Conservation (phyloP, 1,284 basidiomycete species). For the Sphaerobolus stellatus region DNA sequence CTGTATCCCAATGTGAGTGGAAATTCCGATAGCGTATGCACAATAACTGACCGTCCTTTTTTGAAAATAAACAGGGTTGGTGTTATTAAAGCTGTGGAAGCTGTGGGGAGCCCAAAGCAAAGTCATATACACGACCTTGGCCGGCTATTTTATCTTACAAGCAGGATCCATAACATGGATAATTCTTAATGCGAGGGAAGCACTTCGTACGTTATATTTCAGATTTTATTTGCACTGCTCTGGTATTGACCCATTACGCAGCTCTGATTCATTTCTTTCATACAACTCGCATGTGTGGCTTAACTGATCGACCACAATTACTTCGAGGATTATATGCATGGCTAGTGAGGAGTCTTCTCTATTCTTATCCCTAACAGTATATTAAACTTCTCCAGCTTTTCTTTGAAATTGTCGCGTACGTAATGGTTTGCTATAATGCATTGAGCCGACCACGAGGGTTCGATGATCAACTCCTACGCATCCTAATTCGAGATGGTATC, state of each 20-base stretch:
- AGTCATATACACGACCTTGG: neutral
- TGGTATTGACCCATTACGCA: neutral
- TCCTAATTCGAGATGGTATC: neutral
- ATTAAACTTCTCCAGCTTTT: neutral
- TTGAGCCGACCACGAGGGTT: constrained; percentile 1
- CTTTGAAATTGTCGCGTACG: neutral
- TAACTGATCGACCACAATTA: neutral
- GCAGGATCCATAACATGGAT: neutral
- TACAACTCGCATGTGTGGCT: neutral
- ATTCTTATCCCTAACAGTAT: neutral
- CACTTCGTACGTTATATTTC: neutral
- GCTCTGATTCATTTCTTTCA: neutral
- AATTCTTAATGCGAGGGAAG: neutral
- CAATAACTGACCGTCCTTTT: neutral
- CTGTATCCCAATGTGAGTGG: neutral
- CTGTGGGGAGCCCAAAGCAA: neutral
- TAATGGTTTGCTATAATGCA: neutral
- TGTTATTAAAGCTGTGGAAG: constrained; percentile 5
- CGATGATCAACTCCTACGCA: neutral
- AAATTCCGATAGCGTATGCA: neutral
- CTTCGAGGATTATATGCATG: neutral
- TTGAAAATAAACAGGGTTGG: neutral
- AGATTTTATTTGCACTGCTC: neutral
- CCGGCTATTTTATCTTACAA: neutral
- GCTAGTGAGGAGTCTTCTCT: neutral